Evolutionary conservation across 202 grass and related monocot species (phyloP).

Genomic region (Brachypodium distachyon): DNA sequence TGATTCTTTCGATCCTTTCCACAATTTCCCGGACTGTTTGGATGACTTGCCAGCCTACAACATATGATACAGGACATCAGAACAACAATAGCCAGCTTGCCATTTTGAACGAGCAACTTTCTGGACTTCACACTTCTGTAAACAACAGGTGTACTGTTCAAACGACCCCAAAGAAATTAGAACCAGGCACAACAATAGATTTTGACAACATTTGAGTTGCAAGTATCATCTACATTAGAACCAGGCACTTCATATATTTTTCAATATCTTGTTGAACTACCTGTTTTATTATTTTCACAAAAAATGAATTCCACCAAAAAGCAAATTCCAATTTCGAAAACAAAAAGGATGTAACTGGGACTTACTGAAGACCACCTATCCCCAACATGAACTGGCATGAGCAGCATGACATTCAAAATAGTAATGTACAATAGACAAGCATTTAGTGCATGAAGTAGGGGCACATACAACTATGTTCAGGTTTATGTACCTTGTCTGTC

Average conservation of each 20-base stretch:
- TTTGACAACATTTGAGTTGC: background rate
- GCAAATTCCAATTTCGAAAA: background rate
- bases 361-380: background rate
- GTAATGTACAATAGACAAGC: too few relatives aligned
- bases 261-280: too few relatives aligned
- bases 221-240: background rate
- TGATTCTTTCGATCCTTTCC: constrained; percentile 21
- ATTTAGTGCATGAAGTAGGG: background rate
- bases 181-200: background rate
- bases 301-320: background rate
- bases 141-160: background rate
- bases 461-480: background rate
- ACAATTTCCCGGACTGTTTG: constrained; percentile 27
- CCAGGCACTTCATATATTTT: background rate
- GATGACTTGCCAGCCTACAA: constrained; percentile 33
- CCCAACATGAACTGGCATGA: background rate
- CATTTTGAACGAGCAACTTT: background rate
- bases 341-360: background rate
- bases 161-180: background rate
- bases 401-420: too few relatives aligned
- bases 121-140: background rate
- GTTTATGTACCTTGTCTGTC: constrained; percentile 38
- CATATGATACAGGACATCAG: background rate
- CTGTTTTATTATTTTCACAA: background rate
- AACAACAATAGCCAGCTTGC: background rate